Base-by-base conservation (phyloP, 495 filamentous ascomycete species). In the Aspergillus bridgeri region DNA sequence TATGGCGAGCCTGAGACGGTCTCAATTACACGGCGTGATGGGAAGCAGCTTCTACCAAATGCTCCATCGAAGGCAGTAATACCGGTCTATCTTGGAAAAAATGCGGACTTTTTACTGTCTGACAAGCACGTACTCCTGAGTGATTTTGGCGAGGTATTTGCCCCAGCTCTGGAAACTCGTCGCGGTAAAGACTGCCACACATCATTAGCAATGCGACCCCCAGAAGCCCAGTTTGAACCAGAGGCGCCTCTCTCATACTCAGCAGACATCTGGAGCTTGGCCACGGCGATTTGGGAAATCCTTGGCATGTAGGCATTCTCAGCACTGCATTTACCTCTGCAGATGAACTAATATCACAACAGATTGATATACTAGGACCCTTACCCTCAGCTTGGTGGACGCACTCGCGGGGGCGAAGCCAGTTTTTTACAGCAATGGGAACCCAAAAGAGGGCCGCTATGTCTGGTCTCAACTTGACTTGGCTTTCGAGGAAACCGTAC, bases 261-360 rank as follows among this genome's bases (percentile, higher is more conserved):
- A 17, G 38, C 64, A 11, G 70, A 73, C 50, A 71, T 75, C 29
- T 73, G 63, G 65, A 69, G 69, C 53, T 42, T 73, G 11, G 69
- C 58, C 22, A 59, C 51, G 9, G 22, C 66, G 25, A 69, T 70
- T 25, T 71, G 68, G 67, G 70, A 73, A 38, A 71, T 75, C 44
- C 44, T 71, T 2, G 64, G 62, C 13, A 68, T 69, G 62, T 64
- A 65, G 57, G 46, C 65, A 0, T 59, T 68, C 1, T 71, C 43
- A 67, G 61, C 49, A 65, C n/a, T n/a, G 63, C 66, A 9, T 66
- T 55, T 51, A 57, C 48, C 4, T 21, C 54, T 42, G 64, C 22
- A 21, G 68, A 71, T 58, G 63, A 71, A 21, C 47, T 74, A 20
- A 24, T 53, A 1, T 54, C 60, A n/a, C 64, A 69, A 56, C 65